These are phyloP conservation scores for Neurospora sp. DNA, from an alignment of 495 filamentous ascomycete species.

Conservation along the genomic window DNA sequence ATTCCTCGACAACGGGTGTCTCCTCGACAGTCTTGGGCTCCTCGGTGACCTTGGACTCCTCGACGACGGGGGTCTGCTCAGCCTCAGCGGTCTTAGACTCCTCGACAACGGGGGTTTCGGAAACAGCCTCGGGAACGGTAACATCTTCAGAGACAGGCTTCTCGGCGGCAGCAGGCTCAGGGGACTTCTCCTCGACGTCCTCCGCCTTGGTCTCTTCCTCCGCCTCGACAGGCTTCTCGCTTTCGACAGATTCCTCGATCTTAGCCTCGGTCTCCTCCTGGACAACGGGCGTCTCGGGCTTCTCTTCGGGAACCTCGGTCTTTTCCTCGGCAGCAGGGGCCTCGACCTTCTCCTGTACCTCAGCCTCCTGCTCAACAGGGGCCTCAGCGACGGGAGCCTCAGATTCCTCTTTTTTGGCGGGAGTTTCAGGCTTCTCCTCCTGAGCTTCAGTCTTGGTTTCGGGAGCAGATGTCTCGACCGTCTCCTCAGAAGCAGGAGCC, in stretches of 20 bases:
- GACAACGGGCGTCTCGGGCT: background rate
- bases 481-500: background rate
- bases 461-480: background rate
- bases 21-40: constrained; percentile 5
- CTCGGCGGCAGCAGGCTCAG: background rate
- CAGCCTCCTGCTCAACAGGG: constrained; percentile 1
- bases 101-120: constrained; percentile 5
- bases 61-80: constrained; percentile 1
- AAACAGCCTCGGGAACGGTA: background rate
- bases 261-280: background rate
- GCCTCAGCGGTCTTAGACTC: constrained; percentile 7
- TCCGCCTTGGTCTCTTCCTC: background rate
- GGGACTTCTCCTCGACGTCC: constrained; percentile 4
- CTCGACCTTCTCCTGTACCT: background rate
- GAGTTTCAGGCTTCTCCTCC: background rate
- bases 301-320: background rate
- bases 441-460: constrained; percentile 1
- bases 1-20: background rate
- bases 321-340: constrained; percentile 1
- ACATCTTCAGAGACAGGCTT: background rate
- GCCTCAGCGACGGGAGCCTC: background rate
- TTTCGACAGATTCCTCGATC: background rate
- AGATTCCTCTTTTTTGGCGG: background rate
- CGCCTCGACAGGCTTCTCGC: background rate
- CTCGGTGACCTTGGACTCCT: no score